These are phyloP conservation scores for Tolypocladium pustulatum DNA, from an alignment of 2,329 filamentous ascomycete species.

Conservation along the genomic window DNA sequence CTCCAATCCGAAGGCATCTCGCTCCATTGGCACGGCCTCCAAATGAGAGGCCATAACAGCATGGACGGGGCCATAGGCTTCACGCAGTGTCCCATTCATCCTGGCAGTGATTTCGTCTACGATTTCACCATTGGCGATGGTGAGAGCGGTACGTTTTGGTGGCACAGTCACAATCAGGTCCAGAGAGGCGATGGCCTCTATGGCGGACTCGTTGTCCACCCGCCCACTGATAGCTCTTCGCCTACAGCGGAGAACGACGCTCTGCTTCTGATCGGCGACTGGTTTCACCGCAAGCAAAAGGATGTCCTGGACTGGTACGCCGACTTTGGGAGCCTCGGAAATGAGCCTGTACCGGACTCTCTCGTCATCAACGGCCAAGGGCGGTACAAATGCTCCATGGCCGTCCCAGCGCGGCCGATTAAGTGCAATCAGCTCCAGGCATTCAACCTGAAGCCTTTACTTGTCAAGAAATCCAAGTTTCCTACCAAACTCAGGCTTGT, in stretches of 20 bases:
- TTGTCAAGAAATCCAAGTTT: slow-evolving; percentile 1
- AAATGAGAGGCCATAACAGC: slow-evolving; percentile 58
- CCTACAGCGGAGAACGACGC: slow-evolving; percentile 31
- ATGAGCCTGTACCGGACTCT: slow-evolving; percentile 23
- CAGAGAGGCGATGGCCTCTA: slow-evolving; percentile 43
- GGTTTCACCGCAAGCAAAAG: slow-evolving; percentile 27
- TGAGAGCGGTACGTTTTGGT: slow-evolving; percentile 47
- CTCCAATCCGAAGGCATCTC: slow-evolving; percentile 51
- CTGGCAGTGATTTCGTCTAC: slow-evolving; percentile 43
- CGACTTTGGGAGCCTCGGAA: slow-evolving; percentile 27
- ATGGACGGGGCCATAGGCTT: slow-evolving; percentile 51
- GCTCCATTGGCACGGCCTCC: slow-evolving; percentile 67
- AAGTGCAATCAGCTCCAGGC: slow-evolving; percentile 6
- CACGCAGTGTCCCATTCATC: slow-evolving; percentile 39
- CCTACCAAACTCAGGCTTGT: slow-evolving; percentile 11
- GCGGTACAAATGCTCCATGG: slow-evolving; percentile 18
- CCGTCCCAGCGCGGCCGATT: slow-evolving; percentile 13
- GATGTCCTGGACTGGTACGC: slow-evolving; percentile 19
- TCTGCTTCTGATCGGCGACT: slow-evolving; percentile 39
- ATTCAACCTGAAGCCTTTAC: slow-evolving; percentile 7
- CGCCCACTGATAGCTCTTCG: slow-evolving; percentile 21
- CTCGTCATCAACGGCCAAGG: slow-evolving; percentile 24
- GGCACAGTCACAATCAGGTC: slow-evolving; percentile 46
- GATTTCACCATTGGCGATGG: slow-evolving; percentile 43
- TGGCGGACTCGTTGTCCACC: slow-evolving; percentile 48